Evolutionary conservation across 1,139 yeast species (phyloP).

Genomic region (Candida anutae): DNA sequence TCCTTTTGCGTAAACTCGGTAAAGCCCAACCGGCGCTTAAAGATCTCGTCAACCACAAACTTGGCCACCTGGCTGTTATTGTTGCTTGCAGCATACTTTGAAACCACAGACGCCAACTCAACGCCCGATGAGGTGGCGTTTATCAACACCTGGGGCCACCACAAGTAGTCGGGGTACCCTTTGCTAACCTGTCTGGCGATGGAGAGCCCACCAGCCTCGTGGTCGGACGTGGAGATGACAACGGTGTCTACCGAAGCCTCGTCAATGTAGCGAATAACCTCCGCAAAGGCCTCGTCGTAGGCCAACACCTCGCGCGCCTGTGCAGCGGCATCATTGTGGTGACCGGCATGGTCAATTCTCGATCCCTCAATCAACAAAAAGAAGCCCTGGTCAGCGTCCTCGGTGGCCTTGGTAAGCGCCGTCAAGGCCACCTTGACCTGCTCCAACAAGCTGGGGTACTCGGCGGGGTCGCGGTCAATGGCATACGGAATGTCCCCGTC

Average conservation of each 20-base stretch:
- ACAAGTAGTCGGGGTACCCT: slow-evolving; percentile 20
- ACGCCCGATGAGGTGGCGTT: slow-evolving; percentile 20
- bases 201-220: slow-evolving; percentile 24
- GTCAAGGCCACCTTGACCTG: slow-evolving; percentile 18
- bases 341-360: slow-evolving; percentile 23
- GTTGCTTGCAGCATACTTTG: slow-evolving; percentile 3
- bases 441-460: slow-evolving; percentile 18
- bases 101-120: slow-evolving; percentile 13
- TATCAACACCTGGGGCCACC: slow-evolving; percentile 17
- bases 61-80: slow-evolving; percentile 4
- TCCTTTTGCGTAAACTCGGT: slow-evolving; percentile 10
- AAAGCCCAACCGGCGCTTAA: slow-evolving; percentile 16
- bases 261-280: slow-evolving; percentile 17
- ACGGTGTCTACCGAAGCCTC: slow-evolving; percentile 16
- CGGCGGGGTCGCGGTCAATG: slow-evolving; percentile 15
- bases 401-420: slow-evolving; percentile 17
- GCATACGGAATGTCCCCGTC: slow-evolving; percentile 19
- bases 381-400: slow-evolving; percentile 17
- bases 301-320: slow-evolving; percentile 40
- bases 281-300: slow-evolving; percentile 18
- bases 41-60: slow-evolving; percentile 9
- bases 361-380: slow-evolving; percentile 21
- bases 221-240: slow-evolving; percentile 21
- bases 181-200: slow-evolving; percentile 65
- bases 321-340: slow-evolving; percentile 24